Conservation (phyloP, 257 asterid genomes). For the Solanum piurae region DNA sequence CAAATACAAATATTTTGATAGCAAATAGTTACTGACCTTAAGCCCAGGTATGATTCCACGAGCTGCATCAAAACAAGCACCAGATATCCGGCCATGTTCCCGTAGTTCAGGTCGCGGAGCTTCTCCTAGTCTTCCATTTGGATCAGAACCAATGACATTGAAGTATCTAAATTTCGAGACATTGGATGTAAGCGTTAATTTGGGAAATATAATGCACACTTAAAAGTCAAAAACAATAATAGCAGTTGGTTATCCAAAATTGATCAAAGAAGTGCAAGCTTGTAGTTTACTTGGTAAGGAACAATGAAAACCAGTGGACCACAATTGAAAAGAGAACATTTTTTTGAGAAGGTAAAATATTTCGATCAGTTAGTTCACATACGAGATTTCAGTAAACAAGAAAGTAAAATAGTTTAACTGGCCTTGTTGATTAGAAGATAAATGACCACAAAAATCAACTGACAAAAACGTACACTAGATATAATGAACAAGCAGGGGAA, state of each 20-base stretch:
- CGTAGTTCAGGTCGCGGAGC: slow-evolving; percentile 86
- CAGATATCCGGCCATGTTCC: slow-evolving; percentile 82
- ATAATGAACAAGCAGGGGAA: neutral
- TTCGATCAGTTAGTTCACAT: neutral
- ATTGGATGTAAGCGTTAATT: neutral
- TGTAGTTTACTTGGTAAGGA: neutral
- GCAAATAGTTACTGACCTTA: slow-evolving; percentile 28
- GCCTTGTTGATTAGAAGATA: neutral
- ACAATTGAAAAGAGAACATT: neutral
- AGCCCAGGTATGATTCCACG: slow-evolving; percentile 78
- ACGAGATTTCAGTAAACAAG: neutral
- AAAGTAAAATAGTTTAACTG: neutral
- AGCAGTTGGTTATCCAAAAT: neutral
- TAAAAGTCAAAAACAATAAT: neutral
- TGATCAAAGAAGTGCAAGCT: neutral
- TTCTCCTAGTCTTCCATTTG: slow-evolving; percentile 88
- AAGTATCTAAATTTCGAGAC: slow-evolving; percentile 23
- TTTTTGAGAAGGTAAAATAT: neutral
- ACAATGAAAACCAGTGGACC: neutral
- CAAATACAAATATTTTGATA: neutral
- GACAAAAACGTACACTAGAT: neutral
- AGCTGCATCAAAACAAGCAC: slow-evolving; percentile 92
- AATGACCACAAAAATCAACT: neutral
- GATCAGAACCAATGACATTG: slow-evolving; percentile 55
- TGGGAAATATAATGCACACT: neutral